Evolutionary conservation across 192 early-diverging fungal species (phyloP).

Genomic region (Umbelopsis sp.): DNA sequence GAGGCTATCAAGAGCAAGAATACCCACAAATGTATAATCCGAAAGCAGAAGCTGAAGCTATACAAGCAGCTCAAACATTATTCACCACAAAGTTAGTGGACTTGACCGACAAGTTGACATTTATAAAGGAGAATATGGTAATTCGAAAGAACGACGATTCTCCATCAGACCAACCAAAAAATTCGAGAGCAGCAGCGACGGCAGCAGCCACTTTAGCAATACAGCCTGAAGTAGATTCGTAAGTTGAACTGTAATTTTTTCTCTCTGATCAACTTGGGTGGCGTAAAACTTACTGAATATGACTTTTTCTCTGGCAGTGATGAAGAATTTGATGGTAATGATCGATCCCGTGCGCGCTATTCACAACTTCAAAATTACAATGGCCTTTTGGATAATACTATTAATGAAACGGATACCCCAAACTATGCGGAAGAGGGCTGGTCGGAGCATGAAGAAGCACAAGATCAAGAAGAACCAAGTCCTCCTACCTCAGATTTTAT

Average conservation of each 20-base stretch:
- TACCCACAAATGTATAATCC: neutral
- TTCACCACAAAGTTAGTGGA: slow-evolving; percentile 9
- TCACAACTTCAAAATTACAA: slow-evolving; percentile 8
- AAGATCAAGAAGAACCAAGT: neutral
- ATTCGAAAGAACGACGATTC: neutral
- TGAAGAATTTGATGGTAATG: neutral
- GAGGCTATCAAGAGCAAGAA: neutral
- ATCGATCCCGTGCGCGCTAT: neutral
- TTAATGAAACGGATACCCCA: slow-evolving; percentile 2
- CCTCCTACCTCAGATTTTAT: neutral
- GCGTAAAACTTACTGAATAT: neutral
- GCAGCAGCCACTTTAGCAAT: neutral
- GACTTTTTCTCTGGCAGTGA: neutral
- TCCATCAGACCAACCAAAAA: neutral
- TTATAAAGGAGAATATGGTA: neutral
- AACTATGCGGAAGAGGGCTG: slow-evolving; percentile 15
- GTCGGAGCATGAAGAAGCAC: neutral
- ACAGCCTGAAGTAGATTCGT: slow-evolving; percentile 3
- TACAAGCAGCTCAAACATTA: neutral
- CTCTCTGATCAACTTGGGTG: neutral
- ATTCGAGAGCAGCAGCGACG: neutral
- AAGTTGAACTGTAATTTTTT: neutral
- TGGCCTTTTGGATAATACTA: neutral
- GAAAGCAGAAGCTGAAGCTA: neutral
- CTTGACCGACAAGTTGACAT: slow-evolving; percentile 6